Conservation (phyloP, 257 asterid genomes). For the Penstemon eatonii region DNA sequence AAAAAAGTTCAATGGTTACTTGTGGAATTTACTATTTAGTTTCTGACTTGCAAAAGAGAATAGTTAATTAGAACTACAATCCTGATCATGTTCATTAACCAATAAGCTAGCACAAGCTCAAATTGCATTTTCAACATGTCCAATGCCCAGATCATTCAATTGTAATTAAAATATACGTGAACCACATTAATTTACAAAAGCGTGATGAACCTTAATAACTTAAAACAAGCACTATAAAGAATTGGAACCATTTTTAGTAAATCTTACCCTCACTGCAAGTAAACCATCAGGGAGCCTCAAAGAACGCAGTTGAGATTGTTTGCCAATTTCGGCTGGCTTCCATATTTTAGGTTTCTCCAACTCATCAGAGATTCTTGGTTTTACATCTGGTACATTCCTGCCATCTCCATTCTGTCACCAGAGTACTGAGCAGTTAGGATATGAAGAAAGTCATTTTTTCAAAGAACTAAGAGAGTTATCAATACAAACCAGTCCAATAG, state of each 20-base stretch:
- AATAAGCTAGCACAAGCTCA: neutral
- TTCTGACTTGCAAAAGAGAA: neutral
- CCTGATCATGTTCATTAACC: neutral
- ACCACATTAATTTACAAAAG: neutral
- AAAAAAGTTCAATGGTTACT: neutral
- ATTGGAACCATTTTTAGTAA: neutral
- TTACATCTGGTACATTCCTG: slow-evolving; percentile 43
- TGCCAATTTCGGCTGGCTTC: slow-evolving; percentile 56
- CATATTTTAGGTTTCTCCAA: slow-evolving; percentile 52
- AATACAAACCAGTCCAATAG: slow-evolving; percentile 40
- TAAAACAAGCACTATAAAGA: too few relatives aligned
- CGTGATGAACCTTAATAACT: too few relatives aligned
- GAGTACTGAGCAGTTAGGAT: slow-evolving; percentile 1
- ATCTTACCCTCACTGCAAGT: slow-evolving; percentile 49
- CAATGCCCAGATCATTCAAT: neutral
- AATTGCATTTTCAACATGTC: neutral
- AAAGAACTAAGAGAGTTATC: slow-evolving; percentile 12
- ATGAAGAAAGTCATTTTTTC: slow-evolving; percentile 13
- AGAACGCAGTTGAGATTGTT: slow-evolving; percentile 55
- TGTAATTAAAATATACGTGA: neutral
- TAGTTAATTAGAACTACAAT: slow-evolving; percentile 5
- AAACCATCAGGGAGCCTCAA: slow-evolving; percentile 59
- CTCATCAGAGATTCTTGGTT: slow-evolving; percentile 49
- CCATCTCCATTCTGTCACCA: slow-evolving; percentile 48
- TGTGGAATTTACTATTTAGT: neutral